Base-by-base conservation (phyloP, 2,329 filamentous ascomycete species). In the Raffaelea ambrosiae region DNA sequence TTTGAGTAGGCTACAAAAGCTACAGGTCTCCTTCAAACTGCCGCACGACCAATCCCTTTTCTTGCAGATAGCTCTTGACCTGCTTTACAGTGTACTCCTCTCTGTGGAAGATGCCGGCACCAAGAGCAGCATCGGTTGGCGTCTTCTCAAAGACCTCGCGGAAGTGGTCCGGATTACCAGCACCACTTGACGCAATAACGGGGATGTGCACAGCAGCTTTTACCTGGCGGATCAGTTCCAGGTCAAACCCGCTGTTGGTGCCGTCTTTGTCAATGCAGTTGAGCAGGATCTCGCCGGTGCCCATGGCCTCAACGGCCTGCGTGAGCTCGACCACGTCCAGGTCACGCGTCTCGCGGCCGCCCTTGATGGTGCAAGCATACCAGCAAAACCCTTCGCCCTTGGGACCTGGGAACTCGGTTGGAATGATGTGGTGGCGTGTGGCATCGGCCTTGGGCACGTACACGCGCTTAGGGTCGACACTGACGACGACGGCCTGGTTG, bases 201-300 rank as follows among this genome's bases (percentile, higher is more conserved):
- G 93, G 93, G 55, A 98, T 96, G 61, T 76, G 85, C 54, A 95
- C 78, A 18, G 86, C 81, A n/a, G 63, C 71, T 69, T 98, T 98
- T 51, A 97, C 91, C 62, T 90, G 86, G 44, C 77, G 70, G 58
- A 98, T 88, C 48, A 98, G 74, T 70, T 97, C 93, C 10, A 95
- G 73, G 65, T 98, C 93, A 62, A 96, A 98, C 1, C 93, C 93
- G 57, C 80, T 86, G 68, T 95, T 96, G 48, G 87, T 93, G 47
- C 93, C 93, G 64, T 98, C 93, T 62, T 86, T 88, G 71, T 98
- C 93, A 59, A 98, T 98, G 71, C 90, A 96, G 69, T 98, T 98
- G 48, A 98, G 79, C 45, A 98, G 71, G 50, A 98, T 86, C 72
- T 98, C 93, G 48, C 93, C 93, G 2, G 86, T 79, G 46, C 93